A percentile compares a stretch with the other conserved stretches of the same genome.
phyloP scores from a whole-genome alignment of 768 basidiomycete species.

The Rhizopogon vinicolor region DNA sequence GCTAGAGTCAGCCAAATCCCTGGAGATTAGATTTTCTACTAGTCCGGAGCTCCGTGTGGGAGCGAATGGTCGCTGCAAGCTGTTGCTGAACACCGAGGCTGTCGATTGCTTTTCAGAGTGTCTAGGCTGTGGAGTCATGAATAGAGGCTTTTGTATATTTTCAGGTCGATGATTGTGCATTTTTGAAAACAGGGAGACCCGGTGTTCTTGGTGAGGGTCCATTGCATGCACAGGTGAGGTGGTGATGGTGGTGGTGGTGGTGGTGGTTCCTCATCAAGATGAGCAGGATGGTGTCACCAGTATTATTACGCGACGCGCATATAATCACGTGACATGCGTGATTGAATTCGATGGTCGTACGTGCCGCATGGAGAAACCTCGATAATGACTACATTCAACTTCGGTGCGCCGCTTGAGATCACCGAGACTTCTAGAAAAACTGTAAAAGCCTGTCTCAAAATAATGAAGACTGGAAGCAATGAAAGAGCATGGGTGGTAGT shows the following conservation, averaged over 20 bases:
- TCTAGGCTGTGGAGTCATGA: neutral
- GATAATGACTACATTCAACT: no score
- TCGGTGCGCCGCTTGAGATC: no score
- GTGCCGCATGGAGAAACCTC: no score
- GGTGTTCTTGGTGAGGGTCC: conserved; percentile 1
- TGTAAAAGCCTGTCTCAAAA: no score
- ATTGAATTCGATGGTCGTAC: neutral
- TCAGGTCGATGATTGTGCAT: neutral
- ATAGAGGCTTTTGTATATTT: neutral
- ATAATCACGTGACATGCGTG: conserved; percentile 8
- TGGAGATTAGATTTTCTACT: conserved; percentile 2
- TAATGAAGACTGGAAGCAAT: no score
- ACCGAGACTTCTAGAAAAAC: no score
- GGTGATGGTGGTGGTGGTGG: neutral
- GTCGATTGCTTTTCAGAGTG: neutral
- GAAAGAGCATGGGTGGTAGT: no score
- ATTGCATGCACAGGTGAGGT: neutral
- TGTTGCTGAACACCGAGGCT: conserved; percentile 2
- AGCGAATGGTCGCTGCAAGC: conserved; percentile 8
- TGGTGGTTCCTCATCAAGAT: neutral
- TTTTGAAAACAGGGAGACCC: neutral
- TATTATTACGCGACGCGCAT: conserved; percentile 5
- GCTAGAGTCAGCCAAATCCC: conserved; percentile 2
- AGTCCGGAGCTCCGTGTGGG: conserved; percentile 6
- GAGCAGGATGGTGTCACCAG: neutral